Evolutionary conservation across 805 yeast species (phyloP).

Genomic region (Maudiozyma barnettii): DNA sequence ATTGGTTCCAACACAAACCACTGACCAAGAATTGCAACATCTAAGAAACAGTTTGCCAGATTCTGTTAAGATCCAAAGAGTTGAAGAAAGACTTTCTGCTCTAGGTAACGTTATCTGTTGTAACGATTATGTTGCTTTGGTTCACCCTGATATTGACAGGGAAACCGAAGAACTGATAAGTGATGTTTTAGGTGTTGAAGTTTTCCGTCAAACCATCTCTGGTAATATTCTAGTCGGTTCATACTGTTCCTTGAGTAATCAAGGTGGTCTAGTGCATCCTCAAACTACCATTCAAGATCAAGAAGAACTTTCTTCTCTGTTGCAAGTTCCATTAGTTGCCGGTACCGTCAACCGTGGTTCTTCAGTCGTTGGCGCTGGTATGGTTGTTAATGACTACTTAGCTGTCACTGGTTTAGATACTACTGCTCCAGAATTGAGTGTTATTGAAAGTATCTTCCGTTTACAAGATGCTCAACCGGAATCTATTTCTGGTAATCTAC

Average conservation of each 20-base stretch:
- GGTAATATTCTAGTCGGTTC: constrained; percentile 97
- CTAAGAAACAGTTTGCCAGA: constrained; percentile 94
- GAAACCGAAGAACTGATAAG: constrained; percentile 98
- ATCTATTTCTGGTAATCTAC: constrained; percentile 70
- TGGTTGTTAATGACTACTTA: constrained; percentile 97
- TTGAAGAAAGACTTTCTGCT: constrained; percentile 94
- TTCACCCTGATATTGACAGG: constrained; percentile 98
- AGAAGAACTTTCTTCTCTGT: constrained; percentile 89
- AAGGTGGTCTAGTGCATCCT: constrained; percentile 98
- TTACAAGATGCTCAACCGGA: constrained; percentile 87
- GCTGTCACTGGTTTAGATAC: constrained; percentile 96
- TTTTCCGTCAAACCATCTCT: constrained; percentile 96
- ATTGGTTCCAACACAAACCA: constrained; percentile 93
- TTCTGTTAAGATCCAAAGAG: constrained; percentile 89
- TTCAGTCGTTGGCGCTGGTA: constrained; percentile 95
- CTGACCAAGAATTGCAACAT: constrained; percentile 97
- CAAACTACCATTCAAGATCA: constrained; percentile 96
- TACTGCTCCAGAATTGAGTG: constrained; percentile 96
- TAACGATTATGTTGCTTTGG: constrained; percentile 97
- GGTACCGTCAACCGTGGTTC: constrained; percentile 99
- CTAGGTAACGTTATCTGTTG: constrained; percentile 97
- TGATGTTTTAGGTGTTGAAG: constrained; percentile 97
- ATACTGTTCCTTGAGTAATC: constrained; percentile 88
- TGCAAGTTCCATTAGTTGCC: constrained; percentile 96
- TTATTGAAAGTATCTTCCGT: constrained; percentile 91